Evolutionary conservation across 495 filamentous ascomycete genomes (phyloP).

Genomic region (Aspergillus kassunensis): DNA sequence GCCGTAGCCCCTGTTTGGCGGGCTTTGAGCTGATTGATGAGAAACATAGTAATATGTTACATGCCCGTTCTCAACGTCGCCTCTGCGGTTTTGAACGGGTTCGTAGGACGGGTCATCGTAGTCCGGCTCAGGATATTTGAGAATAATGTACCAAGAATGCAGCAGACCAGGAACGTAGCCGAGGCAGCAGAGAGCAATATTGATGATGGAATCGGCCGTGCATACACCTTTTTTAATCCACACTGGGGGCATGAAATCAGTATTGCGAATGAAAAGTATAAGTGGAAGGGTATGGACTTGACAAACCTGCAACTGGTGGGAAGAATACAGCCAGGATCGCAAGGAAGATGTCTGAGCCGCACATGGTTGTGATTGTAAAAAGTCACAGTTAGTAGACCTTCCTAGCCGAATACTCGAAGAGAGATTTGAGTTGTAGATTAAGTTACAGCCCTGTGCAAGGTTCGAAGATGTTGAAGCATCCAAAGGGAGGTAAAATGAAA

Average conservation of each 20-base stretch:
- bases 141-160: constrained; percentile 98
- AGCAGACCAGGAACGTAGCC: constrained; percentile 89
- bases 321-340: constrained; percentile 86
- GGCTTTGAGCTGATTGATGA: constrained; percentile 38
- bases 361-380: constrained; percentile 32
- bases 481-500: too few relatives aligned
- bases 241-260: constrained; percentile 49
- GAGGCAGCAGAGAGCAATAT: constrained; percentile 84
- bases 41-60: constrained; percentile 71
- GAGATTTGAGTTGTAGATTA: background rate
- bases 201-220: constrained; percentile 89
- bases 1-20: constrained; percentile 39
- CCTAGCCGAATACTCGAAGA: too few relatives aligned
- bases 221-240: constrained; percentile 97
- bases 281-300: too few relatives aligned
- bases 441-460: too few relatives aligned
- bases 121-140: constrained; percentile 72
- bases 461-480: too few relatives aligned
- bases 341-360: constrained; percentile 85
- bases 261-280: constrained; percentile 1
- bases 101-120: constrained; percentile 59
- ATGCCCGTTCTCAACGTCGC: constrained; percentile 44
- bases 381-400: background rate
- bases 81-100: constrained; percentile 44
- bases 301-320: constrained; percentile 84